Evolutionary conservation across 148 eudicot genomes (phyloP), one percentile per base, ranked within the genome.

Genomic region (Silene latifolia): DNA sequence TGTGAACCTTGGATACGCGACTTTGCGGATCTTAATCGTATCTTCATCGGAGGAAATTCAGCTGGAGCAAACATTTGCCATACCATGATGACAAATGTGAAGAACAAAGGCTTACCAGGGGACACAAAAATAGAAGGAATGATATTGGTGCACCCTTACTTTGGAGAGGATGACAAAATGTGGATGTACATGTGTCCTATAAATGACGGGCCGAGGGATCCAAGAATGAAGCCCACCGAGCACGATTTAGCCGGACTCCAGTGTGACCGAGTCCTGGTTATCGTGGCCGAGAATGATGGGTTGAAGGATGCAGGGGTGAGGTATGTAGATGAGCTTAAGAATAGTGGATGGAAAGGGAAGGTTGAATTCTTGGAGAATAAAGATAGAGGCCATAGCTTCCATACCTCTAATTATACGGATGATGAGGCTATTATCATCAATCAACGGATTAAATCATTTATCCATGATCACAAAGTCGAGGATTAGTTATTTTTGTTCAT

Each of bases 21-120:
- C 7, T 19, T 71, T 56, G 86, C 54, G 4, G 87, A 88, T 60
- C 71, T 88, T 14, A 17, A 35, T 4, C 79, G 74, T 1, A 71
- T 88, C 15, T 88, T 83, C 63, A 15, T 88, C 6, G 81, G 74
- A 13, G 88, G 90, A 2, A 83, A 88, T 20, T 83, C 88, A n/a
- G 87, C 88, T 24, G 88, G 90, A 5, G 90, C 73, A 13, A 87
- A 81, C 66, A 83, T 87, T 12, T 60, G 82, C 29, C 87, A 85
- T 61, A 63, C 79, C 7, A 8, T 82, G 76, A 78, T 81, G 46
- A 63, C 47, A 5, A 76, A 81, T 56, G 82, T 77, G 10, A 79
- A 77, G 46, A 32, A 74, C 15, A 2, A 5, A 1, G 85, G 85
- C 51, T 35, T 78, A 0, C 65, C 12, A 8, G 69, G 78, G 29